Percentiles rank a stretch among this genome's conserved stretches.
These are phyloP conservation scores for Persicaria tinctoria DNA, from an alignment of 148 eudicot species.

Conservation along the genomic window DNA sequence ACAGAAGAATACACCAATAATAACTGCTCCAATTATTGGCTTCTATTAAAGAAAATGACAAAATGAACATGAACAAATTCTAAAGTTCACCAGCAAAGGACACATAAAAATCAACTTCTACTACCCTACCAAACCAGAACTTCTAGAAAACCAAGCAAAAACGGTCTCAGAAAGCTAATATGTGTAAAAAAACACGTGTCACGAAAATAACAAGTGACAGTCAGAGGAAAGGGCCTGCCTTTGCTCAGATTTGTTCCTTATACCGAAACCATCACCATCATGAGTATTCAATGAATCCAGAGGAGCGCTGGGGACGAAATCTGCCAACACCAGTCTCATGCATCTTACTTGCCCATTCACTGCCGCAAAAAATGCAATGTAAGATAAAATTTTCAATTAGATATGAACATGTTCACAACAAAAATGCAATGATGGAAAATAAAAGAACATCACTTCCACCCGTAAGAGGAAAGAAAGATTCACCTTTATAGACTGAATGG, in stretches of 20 bases:
- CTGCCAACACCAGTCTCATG: constrained; percentile 77
- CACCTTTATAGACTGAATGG: too few relatives aligned
- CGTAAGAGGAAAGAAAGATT: background rate
- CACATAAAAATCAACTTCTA: background rate
- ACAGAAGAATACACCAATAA: background rate
- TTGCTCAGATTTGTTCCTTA: constrained; percentile 44
- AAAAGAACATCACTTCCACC: background rate
- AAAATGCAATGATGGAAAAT: background rate
- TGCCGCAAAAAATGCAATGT: constrained; percentile 51
- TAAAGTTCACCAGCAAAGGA: background rate
- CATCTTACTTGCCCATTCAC: constrained; percentile 83
- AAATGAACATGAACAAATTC: background rate
- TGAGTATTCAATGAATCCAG: constrained; percentile 40
- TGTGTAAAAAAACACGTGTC: background rate
- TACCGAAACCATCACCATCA: constrained; percentile 30
- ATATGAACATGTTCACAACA: background rate
- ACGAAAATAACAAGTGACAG: background rate
- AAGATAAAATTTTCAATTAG: constrained; percentile 10
- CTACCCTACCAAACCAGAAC: background rate
- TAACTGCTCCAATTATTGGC: background rate
- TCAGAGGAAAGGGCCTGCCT: constrained; percentile 20
- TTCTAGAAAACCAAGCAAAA: background rate
- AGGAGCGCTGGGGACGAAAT: constrained; percentile 88
- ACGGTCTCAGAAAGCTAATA: background rate
- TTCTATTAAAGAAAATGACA: background rate